These are phyloP conservation scores for Quercus phellos DNA, from an alignment of 331 rosid genomes.

Conservation along the genomic window DNA sequence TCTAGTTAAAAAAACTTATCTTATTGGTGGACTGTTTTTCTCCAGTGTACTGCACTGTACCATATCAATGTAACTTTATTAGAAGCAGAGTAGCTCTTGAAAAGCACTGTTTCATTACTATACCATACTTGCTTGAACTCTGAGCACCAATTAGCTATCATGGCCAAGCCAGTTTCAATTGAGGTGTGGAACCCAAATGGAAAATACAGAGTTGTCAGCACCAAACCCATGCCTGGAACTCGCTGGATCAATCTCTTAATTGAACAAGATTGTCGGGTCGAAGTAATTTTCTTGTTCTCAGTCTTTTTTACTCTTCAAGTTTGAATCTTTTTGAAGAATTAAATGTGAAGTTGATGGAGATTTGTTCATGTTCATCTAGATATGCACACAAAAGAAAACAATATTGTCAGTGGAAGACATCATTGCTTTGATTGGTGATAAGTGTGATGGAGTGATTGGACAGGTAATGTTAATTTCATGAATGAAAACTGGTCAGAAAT, in stretches of 20 bases:
- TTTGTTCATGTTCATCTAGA: conserved; percentile 32
- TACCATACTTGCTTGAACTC: background rate
- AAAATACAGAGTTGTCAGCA: conserved; percentile 92
- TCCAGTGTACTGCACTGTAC: conserved; percentile 4
- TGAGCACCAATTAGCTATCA: conserved; percentile 15
- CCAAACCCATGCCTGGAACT: conserved; percentile 96
- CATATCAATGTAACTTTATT: background rate
- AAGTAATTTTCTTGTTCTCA: conserved; percentile 38
- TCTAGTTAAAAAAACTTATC: background rate
- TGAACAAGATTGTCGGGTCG: conserved; percentile 86
- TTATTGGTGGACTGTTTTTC: background rate
- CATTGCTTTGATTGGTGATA: conserved; percentile 80
- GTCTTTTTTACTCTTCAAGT: background rate
- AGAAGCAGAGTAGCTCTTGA: background rate
- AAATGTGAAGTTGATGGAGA: background rate
- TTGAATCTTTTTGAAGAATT: background rate
- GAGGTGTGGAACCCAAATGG: conserved; percentile 95
- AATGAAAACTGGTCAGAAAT: background rate
- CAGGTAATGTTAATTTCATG: conserved; percentile 46
- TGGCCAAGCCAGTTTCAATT: conserved; percentile 82
- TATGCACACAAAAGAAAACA: conserved; percentile 91
- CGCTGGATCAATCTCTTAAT: conserved; percentile 96
- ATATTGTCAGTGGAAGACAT: conserved; percentile 92
- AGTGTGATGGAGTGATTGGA: conserved; percentile 96
- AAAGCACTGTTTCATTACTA: background rate